Conservation (phyloP, 331 rosid species). For the Quercus tomentella region DNA sequence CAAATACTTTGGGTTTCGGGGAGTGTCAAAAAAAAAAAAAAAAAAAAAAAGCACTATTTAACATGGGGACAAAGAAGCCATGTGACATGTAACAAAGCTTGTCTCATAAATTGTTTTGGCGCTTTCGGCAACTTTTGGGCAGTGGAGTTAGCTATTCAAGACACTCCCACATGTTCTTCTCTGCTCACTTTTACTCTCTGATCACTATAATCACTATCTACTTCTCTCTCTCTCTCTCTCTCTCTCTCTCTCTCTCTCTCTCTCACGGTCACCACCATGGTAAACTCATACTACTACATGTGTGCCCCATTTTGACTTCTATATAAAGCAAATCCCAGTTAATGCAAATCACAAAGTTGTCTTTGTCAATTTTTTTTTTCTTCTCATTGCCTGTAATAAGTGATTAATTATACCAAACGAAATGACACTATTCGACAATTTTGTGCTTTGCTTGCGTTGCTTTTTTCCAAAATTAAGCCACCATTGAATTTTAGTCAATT, state of each 20-base stretch:
- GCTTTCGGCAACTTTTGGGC: slow-evolving; percentile 21
- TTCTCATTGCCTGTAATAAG: no score
- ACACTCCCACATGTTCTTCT: slow-evolving; percentile 6
- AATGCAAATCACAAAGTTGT: no score
- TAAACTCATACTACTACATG: no score
- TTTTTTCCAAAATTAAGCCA: no score
- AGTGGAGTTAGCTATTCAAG: slow-evolving; percentile 31
- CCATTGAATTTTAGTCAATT: no score
- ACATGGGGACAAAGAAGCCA: slow-evolving; percentile 37
- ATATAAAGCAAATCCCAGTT: no score
- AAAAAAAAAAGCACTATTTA: background rate
- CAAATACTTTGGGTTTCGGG: background rate
- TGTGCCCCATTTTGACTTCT: no score
- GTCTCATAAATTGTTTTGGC: slow-evolving; percentile 30
- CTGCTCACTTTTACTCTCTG: background rate
- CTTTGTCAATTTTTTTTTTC: no score
- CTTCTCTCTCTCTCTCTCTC: background rate
- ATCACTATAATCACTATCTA: background rate
- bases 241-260: background rate
- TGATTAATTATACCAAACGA: no score
- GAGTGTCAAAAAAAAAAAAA: no score
- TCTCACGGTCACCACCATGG: background rate
- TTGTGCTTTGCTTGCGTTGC: no score
- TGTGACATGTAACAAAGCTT: slow-evolving; percentile 28
- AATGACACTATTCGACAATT: no score